These are phyloP conservation scores for Penicillium hordei DNA, from an alignment of 2,329 filamentous ascomycete genomes.

Conservation along the genomic window DNA sequence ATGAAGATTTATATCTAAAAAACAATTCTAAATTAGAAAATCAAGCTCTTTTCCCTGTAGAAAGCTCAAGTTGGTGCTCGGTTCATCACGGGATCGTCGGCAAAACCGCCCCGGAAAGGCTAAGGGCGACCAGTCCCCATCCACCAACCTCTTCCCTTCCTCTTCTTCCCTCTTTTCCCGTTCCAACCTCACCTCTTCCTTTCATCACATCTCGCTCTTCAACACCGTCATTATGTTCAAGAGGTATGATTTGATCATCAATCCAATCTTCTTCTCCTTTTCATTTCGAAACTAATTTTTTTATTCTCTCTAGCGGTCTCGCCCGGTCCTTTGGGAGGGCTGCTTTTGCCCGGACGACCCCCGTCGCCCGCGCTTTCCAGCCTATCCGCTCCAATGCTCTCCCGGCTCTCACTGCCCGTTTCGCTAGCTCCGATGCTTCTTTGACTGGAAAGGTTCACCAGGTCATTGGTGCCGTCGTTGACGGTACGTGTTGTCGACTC, in stretches of 20 bases:
- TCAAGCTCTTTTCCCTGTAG: neutral
- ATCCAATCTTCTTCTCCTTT: conserved; percentile 25
- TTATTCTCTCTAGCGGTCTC: conserved; percentile 56
- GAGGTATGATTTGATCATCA: conserved; percentile 50
- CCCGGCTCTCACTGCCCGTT: conserved; percentile 60
- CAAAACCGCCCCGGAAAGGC: conserved; percentile 46
- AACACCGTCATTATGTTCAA: conserved; percentile 60
- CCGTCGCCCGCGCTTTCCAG: conserved; percentile 57
- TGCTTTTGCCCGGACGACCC: conserved; percentile 57
- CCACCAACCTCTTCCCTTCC: conserved; percentile 37
- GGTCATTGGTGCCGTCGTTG: conserved; percentile 98
- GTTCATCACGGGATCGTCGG: conserved; percentile 46
- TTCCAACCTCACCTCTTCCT: conserved; percentile 23
- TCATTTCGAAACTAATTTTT: conserved; percentile 34
- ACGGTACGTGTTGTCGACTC: conserved; percentile 65
- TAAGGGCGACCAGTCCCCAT: conserved; percentile 37
- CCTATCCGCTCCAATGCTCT: conserved; percentile 58
- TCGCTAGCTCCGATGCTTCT: conserved; percentile 59
- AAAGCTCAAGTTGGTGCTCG: conserved; percentile 24
- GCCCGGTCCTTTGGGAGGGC: conserved; percentile 64
- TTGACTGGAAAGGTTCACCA: conserved; percentile 67
- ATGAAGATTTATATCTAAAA: neutral
- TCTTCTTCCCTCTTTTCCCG: conserved; percentile 35
- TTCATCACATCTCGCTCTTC: conserved; percentile 40
- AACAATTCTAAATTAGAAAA: neutral